A percentile compares a stretch with the other conserved stretches of the same genome.
Conservation (phyloP, 257 asterid genomes). For the Ligustrum vulgare region DNA sequence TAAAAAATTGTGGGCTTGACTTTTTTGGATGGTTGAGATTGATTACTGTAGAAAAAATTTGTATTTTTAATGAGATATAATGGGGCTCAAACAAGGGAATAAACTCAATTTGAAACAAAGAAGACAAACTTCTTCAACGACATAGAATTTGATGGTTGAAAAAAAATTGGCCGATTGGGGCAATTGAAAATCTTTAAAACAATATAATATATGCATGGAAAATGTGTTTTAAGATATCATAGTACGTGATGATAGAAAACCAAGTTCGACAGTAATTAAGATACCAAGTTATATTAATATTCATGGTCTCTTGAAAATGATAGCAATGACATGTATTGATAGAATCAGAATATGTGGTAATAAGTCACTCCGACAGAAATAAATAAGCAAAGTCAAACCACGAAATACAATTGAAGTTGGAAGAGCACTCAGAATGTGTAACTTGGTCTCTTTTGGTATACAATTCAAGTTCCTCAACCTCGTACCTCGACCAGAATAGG, state of each 20-base stretch:
- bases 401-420: background rate
- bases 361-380: background rate
- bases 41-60: too few species aligned
- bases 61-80: too few species aligned
- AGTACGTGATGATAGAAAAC: background rate
- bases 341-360: background rate
- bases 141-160: background rate
- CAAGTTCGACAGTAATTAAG: background rate
- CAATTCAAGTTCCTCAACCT: background rate
- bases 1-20: too few species aligned
- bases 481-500: background rate
- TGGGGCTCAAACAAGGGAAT: too few species aligned
- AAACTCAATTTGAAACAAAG: background rate
- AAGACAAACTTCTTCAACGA: background rate
- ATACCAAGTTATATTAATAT: background rate
- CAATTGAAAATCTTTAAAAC: background rate
- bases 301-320: background rate
- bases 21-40: too few species aligned
- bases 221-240: background rate
- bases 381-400: background rate
- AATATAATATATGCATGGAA: background rate
- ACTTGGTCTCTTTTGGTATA: background rate
- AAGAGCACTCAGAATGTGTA: background rate
- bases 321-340: background rate
- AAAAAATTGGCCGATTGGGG: background rate